Evolutionary conservation across 2,329 filamentous ascomycete species (phyloP).

Genomic region (Thielaviopsis ethacetica): DNA sequence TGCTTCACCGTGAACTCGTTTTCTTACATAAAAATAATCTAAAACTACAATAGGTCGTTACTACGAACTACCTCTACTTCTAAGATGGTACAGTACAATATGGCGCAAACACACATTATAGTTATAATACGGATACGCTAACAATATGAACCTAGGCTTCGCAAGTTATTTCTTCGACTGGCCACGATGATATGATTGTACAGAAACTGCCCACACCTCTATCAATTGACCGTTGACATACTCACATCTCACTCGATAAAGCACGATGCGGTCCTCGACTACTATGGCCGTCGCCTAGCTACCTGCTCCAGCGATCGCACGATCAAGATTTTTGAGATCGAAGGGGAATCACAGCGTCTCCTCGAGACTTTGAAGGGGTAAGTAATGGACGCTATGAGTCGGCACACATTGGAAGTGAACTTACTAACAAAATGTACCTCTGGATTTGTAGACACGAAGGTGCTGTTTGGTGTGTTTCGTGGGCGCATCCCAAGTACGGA

Average conservation of each 20-base stretch:
- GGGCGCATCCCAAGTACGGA: conserved; percentile 97
- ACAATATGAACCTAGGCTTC: conserved; percentile 21
- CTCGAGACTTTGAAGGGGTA: conserved; percentile 92
- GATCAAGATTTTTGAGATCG: conserved; percentile 98
- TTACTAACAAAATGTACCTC: neutral
- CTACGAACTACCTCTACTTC: neutral
- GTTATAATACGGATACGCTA: conserved; percentile 14
- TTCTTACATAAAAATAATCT: too few species aligned
- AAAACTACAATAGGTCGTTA: neutral
- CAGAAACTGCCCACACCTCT: conserved; percentile 23
- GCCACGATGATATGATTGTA: conserved; percentile 99
- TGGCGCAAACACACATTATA: neutral
- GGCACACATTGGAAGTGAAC: neutral
- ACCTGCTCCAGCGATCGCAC: conserved; percentile 97
- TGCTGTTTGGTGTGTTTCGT: conserved; percentile 93
- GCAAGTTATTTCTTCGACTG: conserved; percentile 29
- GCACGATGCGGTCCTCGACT: conserved; percentile 98
- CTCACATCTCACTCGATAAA: conserved; percentile 21
- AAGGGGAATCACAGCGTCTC: conserved; percentile 77
- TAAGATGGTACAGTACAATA: conserved; percentile 7
- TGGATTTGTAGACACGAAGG: conserved; percentile 61
- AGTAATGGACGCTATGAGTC: conserved; percentile 15
- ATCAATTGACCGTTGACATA: conserved; percentile 3
- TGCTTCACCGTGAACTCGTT: too few species aligned
- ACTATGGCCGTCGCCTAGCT: conserved; percentile 89